phyloP scores from a whole-genome alignment of 2,329 filamentous ascomycete species.

The Beauveria asiatica region DNA sequence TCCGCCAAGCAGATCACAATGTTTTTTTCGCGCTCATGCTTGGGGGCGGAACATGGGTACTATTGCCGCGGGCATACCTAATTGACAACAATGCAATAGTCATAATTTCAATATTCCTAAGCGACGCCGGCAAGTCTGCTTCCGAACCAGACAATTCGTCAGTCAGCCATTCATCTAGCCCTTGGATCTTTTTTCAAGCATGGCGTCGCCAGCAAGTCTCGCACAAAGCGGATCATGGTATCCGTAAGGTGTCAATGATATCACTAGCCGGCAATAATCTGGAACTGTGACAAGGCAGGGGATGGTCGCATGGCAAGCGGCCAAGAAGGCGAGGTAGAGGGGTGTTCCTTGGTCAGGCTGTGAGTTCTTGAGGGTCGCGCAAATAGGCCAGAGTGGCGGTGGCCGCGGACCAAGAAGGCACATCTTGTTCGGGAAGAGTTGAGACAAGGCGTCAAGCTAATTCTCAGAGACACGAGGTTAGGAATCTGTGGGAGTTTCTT shows the following conservation, averaged over 20 bases:
- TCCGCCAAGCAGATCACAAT: background rate
- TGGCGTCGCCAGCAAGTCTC: background rate
- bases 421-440: background rate
- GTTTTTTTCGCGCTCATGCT: background rate
- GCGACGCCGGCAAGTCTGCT: background rate
- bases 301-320: conserved; percentile 3
- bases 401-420: background rate
- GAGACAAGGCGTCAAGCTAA: conserved; percentile 6
- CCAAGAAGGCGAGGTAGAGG: background rate
- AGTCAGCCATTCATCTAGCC: background rate
- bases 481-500: background rate
- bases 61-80: background rate
- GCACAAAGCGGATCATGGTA: background rate
- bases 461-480: background rate
- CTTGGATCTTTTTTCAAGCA: background rate
- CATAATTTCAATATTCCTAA: background rate
- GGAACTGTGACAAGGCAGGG: conserved; percentile 8
- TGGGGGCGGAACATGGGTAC: conserved; percentile 9
- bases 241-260: background rate
- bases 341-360: background rate
- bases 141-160: background rate
- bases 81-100: background rate
- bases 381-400: background rate
- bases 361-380: background rate
- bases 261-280: conserved; percentile 11